Base-by-base conservation (phyloP, 2,329 filamentous ascomycete genomes). In the Alternaria postmessia region DNA sequence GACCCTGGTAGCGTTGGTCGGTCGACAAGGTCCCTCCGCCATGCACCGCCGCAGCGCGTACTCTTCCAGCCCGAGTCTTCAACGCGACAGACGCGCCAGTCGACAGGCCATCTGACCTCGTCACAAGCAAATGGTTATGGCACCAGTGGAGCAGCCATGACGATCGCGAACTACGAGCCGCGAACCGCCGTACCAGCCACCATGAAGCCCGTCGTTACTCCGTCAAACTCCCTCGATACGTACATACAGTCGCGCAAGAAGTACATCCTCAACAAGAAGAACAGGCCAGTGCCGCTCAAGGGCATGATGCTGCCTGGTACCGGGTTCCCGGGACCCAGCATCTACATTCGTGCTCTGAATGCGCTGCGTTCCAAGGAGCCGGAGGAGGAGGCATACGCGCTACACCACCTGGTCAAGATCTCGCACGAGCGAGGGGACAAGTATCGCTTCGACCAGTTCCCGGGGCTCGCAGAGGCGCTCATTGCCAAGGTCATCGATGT, bases 351-450 rank as follows among this genome's bases (percentile, higher is more conserved):
- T 43, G 96, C 93, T 64, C 85, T 96, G 38, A 89, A 94, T 68
- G 90, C 94, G 5, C 82, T 99, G 26, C 91, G 91, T 63, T 97
- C 93, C 14, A 88, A 88, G 3, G 87, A 96, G 26, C 86, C 86
- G 4, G 86, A 89, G 12, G 94, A 99, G 75, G 91, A 97, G 71
- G 89, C 92, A n/a, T 98, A 96, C 79, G 94, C 93, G 0, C 83
- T 98, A 11, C 93, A 96, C 70, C 94, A 98, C 71, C 82, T 98
- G 4, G 93, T 98, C 61, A 96, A 97, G 76, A 97, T 98, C 28
- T 97, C 94, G 0, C 95, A 90, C 73, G 94, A 98, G 78, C 88
- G 94, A 43, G 94, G 94, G 46, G 95, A 98, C 76, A 97, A 97
- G 78, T 97, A 96, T 80, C 91, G 92, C 62, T 97, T 98, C 67